Evolutionary conservation across 352 stramenopile genomes (phyloP).

Genomic region (Plasmopara halstedii): DNA sequence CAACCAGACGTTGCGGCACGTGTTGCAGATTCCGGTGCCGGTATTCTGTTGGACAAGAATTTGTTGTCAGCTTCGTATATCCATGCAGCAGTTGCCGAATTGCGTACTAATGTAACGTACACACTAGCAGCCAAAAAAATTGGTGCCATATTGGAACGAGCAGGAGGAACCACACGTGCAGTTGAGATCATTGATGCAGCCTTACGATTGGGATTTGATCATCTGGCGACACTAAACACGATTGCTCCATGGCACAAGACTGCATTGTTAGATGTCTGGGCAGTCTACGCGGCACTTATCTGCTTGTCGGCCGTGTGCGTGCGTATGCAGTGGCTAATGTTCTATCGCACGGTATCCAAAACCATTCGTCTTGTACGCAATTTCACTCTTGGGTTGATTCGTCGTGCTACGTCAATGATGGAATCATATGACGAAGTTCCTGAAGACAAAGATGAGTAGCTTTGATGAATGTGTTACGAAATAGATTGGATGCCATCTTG

Average conservation of each 20-base stretch:
- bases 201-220: slow-evolving; percentile 44
- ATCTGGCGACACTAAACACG: slow-evolving; percentile 66
- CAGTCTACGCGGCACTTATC: slow-evolving; percentile 61
- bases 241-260: slow-evolving; percentile 69
- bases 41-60: slow-evolving; percentile 69
- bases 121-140: slow-evolving; percentile 35
- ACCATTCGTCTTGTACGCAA: slow-evolving; percentile 25
- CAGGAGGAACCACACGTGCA: slow-evolving; percentile 50
- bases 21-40: slow-evolving; percentile 65
- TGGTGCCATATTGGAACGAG: slow-evolving; percentile 44
- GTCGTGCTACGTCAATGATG: background rate
- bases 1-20: slow-evolving; percentile 79
- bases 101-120: slow-evolving; percentile 52
- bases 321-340: slow-evolving; percentile 55
- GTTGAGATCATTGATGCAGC: slow-evolving; percentile 63
- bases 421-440: too few species aligned
- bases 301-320: slow-evolving; percentile 57
- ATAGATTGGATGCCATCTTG: too few species aligned
- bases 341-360: slow-evolving; percentile 54
- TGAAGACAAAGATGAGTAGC: too few species aligned
- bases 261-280: slow-evolving; percentile 73
- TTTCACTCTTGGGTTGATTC: slow-evolving; percentile 1
- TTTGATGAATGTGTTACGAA: too few species aligned
- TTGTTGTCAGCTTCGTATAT: slow-evolving; percentile 44
- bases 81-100: slow-evolving; percentile 34